These are phyloP conservation scores for Choanephora cucurbitarum DNA, from an alignment of 371 early-diverging fungal species.

Conservation along the genomic window DNA sequence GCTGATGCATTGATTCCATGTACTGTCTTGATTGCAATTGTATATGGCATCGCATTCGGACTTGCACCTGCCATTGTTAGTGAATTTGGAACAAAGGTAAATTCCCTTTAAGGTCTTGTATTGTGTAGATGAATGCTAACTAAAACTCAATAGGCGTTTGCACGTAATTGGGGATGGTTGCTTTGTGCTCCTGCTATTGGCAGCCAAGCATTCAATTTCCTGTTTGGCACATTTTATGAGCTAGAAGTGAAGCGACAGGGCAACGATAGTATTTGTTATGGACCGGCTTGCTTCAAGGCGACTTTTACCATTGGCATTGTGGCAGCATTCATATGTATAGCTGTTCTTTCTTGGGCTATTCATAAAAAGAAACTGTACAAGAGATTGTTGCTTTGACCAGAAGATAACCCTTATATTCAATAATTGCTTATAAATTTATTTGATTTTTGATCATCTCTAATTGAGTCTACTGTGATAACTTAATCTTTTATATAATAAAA, in stretches of 20 bases:
- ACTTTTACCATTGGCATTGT: constrained; percentile 35
- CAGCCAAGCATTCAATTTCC: constrained; percentile 42
- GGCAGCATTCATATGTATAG: constrained; percentile 18
- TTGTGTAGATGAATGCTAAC: constrained; percentile 10
- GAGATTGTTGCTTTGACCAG: background rate
- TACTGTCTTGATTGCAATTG: constrained; percentile 35
- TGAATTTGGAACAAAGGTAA: constrained; percentile 48
- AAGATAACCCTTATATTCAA: too few relatives aligned
- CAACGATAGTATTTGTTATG: constrained; percentile 26
- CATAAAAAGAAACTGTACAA: constrained; percentile 29
- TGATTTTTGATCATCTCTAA: too few relatives aligned
- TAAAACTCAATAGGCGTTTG: constrained; percentile 35
- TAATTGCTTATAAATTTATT: too few relatives aligned
- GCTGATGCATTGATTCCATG: constrained; percentile 29
- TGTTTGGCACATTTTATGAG: constrained; percentile 47
- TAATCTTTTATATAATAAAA: too few relatives aligned
- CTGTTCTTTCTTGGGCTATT: constrained; percentile 36
- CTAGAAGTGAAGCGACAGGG: constrained; percentile 33
- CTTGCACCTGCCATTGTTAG: constrained; percentile 44
- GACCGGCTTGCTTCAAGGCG: constrained; percentile 30
- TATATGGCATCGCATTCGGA: constrained; percentile 47
- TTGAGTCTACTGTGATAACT: too few relatives aligned
- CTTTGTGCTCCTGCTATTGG: constrained; percentile 51
- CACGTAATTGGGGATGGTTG: constrained; percentile 51
- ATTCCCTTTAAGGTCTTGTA: constrained; percentile 1